Base-by-base conservation (phyloP, 345 rosid genomes). In the Eutrema heterophyllum region DNA sequence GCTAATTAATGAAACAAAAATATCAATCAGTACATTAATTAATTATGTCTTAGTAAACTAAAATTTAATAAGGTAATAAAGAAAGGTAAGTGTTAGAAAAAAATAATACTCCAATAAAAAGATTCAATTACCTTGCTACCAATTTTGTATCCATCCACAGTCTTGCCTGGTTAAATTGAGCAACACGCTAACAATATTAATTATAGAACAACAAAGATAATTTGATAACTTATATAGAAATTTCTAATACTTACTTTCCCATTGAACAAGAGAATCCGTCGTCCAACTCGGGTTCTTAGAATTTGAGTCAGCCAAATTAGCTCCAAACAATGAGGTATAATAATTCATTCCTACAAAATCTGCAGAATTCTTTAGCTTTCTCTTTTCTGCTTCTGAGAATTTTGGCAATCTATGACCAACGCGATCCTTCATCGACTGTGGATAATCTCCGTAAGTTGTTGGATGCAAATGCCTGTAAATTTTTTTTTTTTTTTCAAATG, bases 271-370 rank as follows among this genome's bases (percentile, higher is more conserved):
- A 59, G 81, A 78, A 72, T 86, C 89, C 0, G 70, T 4, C 1
- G 69, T 4, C 77, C 82, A 86, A 52, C 84, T 80, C 1, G 78
- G 50, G 35, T 13, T 57, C 33, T 57, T 45, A 41, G 67, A 7
- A 44, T 74, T 60, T 16, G 48, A 26, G 9, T 51, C 18, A 1
- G 78, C 9, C 7, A 51, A 52, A 9, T 72, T 1, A 27, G 15
- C 29, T 1, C 59, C 82, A 49, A 80, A 79, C 52, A 8, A 0
- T 35, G 82, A 73, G 5, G 78, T 71, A 35, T 86, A 86, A 55
- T 86, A 86, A 71, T 86, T 86, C 5, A 86, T 36, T 41, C 85
- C 87, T 1, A 84, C 50, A 60, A 69, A 86, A 79, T 86, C 90
- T 51, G 70, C 57, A 0, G 90, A 86, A 26, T 68, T 67, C 39